Evolutionary conservation across 2,329 filamentous ascomycete genomes (phyloP).

Genomic region (Berkeleyomyces rouxiae): DNA sequence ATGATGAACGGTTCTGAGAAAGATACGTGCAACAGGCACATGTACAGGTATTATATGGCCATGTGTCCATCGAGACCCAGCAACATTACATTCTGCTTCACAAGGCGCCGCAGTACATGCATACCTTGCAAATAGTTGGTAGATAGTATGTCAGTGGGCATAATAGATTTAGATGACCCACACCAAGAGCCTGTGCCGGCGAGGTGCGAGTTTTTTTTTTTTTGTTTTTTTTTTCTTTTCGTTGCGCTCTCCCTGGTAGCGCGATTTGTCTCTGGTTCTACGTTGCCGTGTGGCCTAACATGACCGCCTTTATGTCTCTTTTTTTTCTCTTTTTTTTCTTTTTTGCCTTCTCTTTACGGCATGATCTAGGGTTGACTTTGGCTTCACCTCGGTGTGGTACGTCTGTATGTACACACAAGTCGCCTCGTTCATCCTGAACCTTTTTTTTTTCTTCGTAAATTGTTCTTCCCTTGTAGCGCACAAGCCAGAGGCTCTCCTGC

Average conservation of each 20-base stretch:
- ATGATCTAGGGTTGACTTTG: no score
- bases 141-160: background rate
- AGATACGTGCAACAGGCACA: background rate
- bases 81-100: background rate
- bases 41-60: background rate
- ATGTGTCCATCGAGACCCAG: background rate
- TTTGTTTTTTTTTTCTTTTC: background rate
- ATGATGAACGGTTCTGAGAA: background rate
- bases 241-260: background rate
- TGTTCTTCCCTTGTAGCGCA: background rate
- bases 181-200: background rate
- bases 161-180: background rate
- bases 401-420: background rate
- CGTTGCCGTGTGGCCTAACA: no score
- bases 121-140: background rate
- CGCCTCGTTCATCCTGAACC: background rate
- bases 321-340: no score
- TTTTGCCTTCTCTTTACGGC: no score
- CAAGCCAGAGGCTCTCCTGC: background rate
- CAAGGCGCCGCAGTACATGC: background rate
- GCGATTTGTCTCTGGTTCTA: background rate
- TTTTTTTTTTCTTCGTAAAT: background rate
- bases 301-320: no score
- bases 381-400: no score
- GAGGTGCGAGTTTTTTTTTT: background rate